Evolutionary conservation across 495 filamentous ascomycete species (phyloP).

Genomic region (Hyaloscypha variabilis): DNA sequence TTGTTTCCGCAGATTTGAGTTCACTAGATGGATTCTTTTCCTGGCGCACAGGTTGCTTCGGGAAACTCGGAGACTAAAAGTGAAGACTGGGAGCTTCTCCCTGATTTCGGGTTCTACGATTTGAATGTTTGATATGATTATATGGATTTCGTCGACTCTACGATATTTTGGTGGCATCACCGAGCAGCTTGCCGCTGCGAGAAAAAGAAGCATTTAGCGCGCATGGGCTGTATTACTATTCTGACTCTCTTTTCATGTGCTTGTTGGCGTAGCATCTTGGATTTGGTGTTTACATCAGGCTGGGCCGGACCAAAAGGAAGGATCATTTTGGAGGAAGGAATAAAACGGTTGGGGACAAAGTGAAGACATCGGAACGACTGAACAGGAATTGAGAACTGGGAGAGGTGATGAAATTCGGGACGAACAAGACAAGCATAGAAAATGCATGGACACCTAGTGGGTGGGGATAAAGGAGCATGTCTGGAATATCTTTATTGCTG

Average conservation of each 20-base stretch:
- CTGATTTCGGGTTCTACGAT: neutral
- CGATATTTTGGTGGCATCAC: neutral
- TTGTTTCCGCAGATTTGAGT: slow-evolving; percentile 32
- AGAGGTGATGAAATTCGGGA: slow-evolving; percentile 3
- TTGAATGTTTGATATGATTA: slow-evolving; percentile 23
- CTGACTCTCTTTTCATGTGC: slow-evolving; percentile 21
- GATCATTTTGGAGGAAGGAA: neutral
- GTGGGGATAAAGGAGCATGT: neutral
- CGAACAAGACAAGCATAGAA: neutral
- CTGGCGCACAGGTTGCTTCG: slow-evolving; percentile 10
- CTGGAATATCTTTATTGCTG: too few relatives aligned
- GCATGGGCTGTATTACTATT: slow-evolving; percentile 21
- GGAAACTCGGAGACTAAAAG: neutral
- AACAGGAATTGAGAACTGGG: neutral
- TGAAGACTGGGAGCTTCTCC: neutral
- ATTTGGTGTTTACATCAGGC: slow-evolving; percentile 5
- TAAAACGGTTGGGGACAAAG: neutral
- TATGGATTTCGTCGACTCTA: slow-evolving; percentile 13
- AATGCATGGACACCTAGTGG: neutral
- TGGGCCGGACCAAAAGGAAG: neutral
- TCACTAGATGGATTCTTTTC: neutral
- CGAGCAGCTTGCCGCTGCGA: slow-evolving; percentile 9
- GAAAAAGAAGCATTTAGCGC: neutral
- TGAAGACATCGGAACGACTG: neutral
- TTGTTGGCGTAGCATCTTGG: slow-evolving; percentile 5